Base-by-base conservation (phyloP, 1,139 yeast species). In the Nakaseomyces kungkrabaensis region DNA sequence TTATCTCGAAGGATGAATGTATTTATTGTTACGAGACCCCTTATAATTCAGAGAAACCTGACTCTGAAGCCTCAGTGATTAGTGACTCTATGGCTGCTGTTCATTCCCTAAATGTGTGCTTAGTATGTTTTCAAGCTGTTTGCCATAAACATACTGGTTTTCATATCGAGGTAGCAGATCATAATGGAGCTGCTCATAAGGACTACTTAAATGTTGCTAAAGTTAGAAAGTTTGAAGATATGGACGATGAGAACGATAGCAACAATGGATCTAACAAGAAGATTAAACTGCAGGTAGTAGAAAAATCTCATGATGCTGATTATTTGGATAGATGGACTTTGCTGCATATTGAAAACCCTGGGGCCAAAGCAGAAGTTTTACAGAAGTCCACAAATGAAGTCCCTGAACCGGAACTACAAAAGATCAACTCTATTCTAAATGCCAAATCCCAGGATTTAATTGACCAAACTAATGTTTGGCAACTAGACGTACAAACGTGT, bases 391-490 rank as follows among this genome's bases (percentile, higher is more conserved):
- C 25, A 4, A 44, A 47, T 7, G 33, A 52, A 27, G 48, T 53
- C 9, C 46, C 56, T 9, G 36, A 42, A 4, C 51, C 48, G 0
- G 51, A 67, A 1, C 50, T 50, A 25, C 51, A 51, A 2, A 64
- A 68, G 3, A 76, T 82, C 0, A 71, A 73, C 0, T 74, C 71
- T 2, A 77, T 92, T 4, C 58, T 87, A 50, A 66, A 66, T 4
- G 78, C 95, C 1, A 81, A 82, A 49, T 88, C 97, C 0, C 75
- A 81, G 9, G 73, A 77, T 25, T 74, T 78, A 49, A 76, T 78
- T 37, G 82, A 86, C 57, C 95, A 89, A 60, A 79, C 89, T 50
- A 79, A 82, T 59, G 83, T 95, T 3, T 92, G 99, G 99, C 94
- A 88, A 62, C 85, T 85, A 57, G 96, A 90, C 56, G 78, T 90